phyloP scores from a whole-genome alignment of 2,329 filamentous ascomycete genomes.

The Hirsutella thompsonii region DNA sequence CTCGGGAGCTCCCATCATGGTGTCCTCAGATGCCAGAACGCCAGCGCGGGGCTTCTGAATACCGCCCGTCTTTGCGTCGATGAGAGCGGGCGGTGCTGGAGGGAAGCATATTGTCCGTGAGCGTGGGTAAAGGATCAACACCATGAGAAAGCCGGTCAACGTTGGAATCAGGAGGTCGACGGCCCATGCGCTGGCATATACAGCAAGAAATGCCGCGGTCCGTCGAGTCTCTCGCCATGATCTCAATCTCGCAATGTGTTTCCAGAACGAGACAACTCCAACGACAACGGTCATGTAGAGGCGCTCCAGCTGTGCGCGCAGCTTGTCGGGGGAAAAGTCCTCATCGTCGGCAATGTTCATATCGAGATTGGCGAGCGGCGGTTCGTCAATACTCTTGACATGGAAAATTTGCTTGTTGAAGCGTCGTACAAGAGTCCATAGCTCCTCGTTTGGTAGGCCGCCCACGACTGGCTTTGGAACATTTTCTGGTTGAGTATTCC shows the following conservation, averaged over 20 bases:
- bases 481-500: slow-evolving; percentile 46
- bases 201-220: slow-evolving; percentile 46
- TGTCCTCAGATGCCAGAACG: slow-evolving; percentile 62
- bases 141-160: slow-evolving; percentile 43
- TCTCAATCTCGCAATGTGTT: slow-evolving; percentile 63
- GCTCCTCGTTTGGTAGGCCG: slow-evolving; percentile 56
- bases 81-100: slow-evolving; percentile 61
- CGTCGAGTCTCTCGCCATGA: slow-evolving; percentile 66
- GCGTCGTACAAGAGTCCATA: slow-evolving; percentile 58
- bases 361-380: slow-evolving; percentile 54
- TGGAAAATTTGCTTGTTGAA: slow-evolving; percentile 61
- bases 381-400: slow-evolving; percentile 49
- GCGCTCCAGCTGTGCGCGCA: slow-evolving; percentile 64
- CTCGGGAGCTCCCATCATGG: slow-evolving; percentile 69
- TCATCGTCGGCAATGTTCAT: slow-evolving; percentile 73
- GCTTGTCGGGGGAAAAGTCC: slow-evolving; percentile 74
- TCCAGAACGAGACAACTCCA: slow-evolving; percentile 49
- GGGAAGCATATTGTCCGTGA: slow-evolving; percentile 57
- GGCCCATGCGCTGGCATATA: slow-evolving; percentile 55
- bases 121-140: slow-evolving; percentile 52
- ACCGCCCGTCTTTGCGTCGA: slow-evolving; percentile 56
- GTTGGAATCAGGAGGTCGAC: slow-evolving; percentile 58
- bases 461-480: slow-evolving; percentile 50
- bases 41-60: slow-evolving; percentile 67
- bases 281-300: slow-evolving; percentile 71